phyloP scores from a whole-genome alignment of 805 yeast species.

The Nadsonia fulvescens region DNA sequence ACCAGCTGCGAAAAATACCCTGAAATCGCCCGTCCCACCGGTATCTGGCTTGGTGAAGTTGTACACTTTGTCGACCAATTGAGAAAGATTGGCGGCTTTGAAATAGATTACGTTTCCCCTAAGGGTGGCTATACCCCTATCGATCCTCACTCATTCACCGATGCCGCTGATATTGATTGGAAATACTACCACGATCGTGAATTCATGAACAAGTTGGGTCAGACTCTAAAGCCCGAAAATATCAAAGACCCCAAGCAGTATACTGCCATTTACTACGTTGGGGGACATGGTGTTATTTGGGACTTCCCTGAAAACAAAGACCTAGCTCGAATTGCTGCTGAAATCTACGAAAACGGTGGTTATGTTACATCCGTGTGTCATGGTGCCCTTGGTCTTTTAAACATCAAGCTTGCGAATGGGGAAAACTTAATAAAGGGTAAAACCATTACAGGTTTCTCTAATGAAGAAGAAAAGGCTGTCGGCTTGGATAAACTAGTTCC shows the following conservation, averaged over 20 bases:
- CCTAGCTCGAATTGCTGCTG: slow-evolving; percentile 27
- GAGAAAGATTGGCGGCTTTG: no score
- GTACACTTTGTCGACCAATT: no score
- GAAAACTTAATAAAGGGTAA: slow-evolving; percentile 31
- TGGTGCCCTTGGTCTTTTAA: slow-evolving; percentile 43
- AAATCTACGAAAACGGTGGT: slow-evolving; percentile 33
- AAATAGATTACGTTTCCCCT: no score
- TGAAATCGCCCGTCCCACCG: no score
- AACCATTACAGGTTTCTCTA: slow-evolving; percentile 43
- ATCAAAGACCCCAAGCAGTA: slow-evolving; percentile 31
- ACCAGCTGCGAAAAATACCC: no score
- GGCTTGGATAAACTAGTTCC: slow-evolving; percentile 21
- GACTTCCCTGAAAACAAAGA: slow-evolving; percentile 37
- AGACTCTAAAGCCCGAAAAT: no score
- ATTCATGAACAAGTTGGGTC: no score
- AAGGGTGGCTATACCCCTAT: no score
- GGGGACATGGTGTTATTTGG: slow-evolving; percentile 45
- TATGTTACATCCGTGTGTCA: slow-evolving; percentile 51
- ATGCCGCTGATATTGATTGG: no score
- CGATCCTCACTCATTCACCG: no score
- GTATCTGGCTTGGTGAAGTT: no score
- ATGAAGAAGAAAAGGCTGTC: slow-evolving; percentile 29
- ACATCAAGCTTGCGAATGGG: slow-evolving; percentile 25
- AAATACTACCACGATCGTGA: no score
- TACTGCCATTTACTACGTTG: slow-evolving; percentile 41